Percentiles rank a stretch among this genome's conserved stretches.
Evolutionary conservation across 2,329 filamentous ascomycete genomes (phyloP).

Genomic region (Penicillium frequentans): DNA sequence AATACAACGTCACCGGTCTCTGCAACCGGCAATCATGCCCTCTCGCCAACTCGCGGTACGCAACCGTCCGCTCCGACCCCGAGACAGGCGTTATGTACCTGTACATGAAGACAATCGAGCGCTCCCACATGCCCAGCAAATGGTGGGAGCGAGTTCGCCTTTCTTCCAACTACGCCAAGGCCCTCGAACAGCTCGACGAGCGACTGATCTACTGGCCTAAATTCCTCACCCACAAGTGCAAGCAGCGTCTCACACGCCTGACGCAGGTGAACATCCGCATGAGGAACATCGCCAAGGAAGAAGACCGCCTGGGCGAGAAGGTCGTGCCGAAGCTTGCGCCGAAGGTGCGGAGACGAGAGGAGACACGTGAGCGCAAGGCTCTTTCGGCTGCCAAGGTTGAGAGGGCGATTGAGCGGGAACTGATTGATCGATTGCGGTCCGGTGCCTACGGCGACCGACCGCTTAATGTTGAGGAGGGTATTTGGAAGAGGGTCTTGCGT

Average conservation of each 20-base stretch:
- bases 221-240: conserved; percentile 90
- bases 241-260: conserved; percentile 87
- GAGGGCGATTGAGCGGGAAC: conserved; percentile 89
- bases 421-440: conserved; percentile 85
- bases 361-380: conserved; percentile 72
- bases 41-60: conserved; percentile 88
- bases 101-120: conserved; percentile 94
- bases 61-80: conserved; percentile 82
- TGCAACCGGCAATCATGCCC: conserved; percentile 88
- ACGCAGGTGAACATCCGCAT: conserved; percentile 84
- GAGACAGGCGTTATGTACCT: conserved; percentile 82
- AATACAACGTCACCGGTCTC: conserved; percentile 81
- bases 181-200: conserved; percentile 82
- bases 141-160: conserved; percentile 94
- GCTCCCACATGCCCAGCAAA: conserved; percentile 82
- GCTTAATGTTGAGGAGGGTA: conserved; percentile 88
- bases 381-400: conserved; percentile 90
- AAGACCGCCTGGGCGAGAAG: conserved; percentile 83
- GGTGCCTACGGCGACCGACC: conserved; percentile 94
- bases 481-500: conserved; percentile 96
- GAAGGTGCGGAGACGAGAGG: conserved; percentile 78
- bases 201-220: conserved; percentile 91
- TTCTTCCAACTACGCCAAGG: conserved; percentile 85
- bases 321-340: conserved; percentile 86
- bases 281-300: conserved; percentile 80